A percentile compares a stretch with the other conserved stretches of the same genome.
Evolutionary conservation across 768 basidiomycete species (phyloP).

Genomic region (Tulasnella sp.): DNA sequence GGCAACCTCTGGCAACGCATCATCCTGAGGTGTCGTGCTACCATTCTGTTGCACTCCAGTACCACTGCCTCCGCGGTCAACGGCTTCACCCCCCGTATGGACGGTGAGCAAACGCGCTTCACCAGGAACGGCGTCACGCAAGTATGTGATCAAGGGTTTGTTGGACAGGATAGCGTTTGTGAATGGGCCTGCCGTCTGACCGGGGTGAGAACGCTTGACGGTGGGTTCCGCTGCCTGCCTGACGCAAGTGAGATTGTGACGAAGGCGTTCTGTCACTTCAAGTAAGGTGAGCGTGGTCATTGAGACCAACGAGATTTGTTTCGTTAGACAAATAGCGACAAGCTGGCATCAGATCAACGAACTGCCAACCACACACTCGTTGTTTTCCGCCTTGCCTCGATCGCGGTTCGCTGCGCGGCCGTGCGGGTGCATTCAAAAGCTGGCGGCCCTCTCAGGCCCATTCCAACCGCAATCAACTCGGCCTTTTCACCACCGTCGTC

Average conservation of each 20-base stretch:
- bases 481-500: too few relatives aligned
- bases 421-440: too few relatives aligned
- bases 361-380: too few relatives aligned
- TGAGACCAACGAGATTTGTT: too few relatives aligned
- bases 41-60: neutral
- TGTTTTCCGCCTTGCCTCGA: too few relatives aligned
- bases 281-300: conserved; percentile 7
- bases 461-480: too few relatives aligned
- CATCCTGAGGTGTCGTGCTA: neutral
- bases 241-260: conserved; percentile 6
- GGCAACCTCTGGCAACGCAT: neutral
- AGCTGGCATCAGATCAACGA: too few relatives aligned
- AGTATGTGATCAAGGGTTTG: conserved; percentile 7
- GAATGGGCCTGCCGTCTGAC: conserved; percentile 1
- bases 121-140: conserved; percentile 9
- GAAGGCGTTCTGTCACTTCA: conserved; percentile 4
- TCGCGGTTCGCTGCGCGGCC: too few relatives aligned
- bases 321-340: too few relatives aligned
- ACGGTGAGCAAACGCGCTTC: conserved; percentile 9
- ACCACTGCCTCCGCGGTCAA: neutral
- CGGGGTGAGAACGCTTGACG: neutral
- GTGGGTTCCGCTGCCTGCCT: conserved; percentile 3
- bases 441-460: too few relatives aligned
- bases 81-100: neutral
- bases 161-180: conserved; percentile 7